Evolutionary conservation across 305 asterid species (phyloP).

Genomic region (Solanum chacoense): DNA sequence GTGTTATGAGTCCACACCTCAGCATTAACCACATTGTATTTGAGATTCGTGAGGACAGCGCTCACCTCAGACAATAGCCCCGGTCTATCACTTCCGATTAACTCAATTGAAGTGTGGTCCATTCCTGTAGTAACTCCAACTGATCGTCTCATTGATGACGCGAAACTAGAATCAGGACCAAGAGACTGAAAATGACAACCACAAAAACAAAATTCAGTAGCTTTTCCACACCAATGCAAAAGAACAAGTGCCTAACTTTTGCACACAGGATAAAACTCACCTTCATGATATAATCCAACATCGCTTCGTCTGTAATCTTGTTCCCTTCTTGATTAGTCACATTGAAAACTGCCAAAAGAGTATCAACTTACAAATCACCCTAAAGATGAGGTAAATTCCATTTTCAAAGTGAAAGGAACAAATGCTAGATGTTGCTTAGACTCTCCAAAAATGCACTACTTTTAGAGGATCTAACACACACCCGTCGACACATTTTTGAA

Average conservation of each 20-base stretch:
- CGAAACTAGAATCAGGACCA: conserved; percentile 17
- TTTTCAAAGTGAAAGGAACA: not conserved
- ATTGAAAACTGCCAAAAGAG: conserved; percentile 12
- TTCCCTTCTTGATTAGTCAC: conserved; percentile 18
- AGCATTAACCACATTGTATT: conserved; percentile 60
- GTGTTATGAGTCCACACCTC: conserved; percentile 88
- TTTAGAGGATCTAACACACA: not conserved
- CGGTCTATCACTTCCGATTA: conserved; percentile 66
- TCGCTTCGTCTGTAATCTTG: conserved; percentile 8
- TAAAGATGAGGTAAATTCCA: not conserved
- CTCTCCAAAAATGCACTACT: not conserved
- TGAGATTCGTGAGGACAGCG: conserved; percentile 60
- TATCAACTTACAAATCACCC: not conserved
- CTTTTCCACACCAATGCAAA: not conserved
- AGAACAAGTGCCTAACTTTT: not conserved
- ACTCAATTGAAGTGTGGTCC: conserved; percentile 61
- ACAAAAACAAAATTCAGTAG: not conserved
- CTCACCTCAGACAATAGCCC: conserved; percentile 71
- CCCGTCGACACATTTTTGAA: not conserved
- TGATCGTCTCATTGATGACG: conserved; percentile 42
- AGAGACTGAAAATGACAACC: conserved; percentile 8
- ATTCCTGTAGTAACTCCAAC: conserved; percentile 41
- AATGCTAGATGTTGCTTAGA: not conserved
- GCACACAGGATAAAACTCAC: conserved; percentile 1
- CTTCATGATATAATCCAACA: conserved; percentile 10